A percentile compares a stretch with the other conserved stretches of the same genome.
Conservation (phyloP, 2,329 filamentous ascomycete genomes). For the Cladosporium sp. region DNA sequence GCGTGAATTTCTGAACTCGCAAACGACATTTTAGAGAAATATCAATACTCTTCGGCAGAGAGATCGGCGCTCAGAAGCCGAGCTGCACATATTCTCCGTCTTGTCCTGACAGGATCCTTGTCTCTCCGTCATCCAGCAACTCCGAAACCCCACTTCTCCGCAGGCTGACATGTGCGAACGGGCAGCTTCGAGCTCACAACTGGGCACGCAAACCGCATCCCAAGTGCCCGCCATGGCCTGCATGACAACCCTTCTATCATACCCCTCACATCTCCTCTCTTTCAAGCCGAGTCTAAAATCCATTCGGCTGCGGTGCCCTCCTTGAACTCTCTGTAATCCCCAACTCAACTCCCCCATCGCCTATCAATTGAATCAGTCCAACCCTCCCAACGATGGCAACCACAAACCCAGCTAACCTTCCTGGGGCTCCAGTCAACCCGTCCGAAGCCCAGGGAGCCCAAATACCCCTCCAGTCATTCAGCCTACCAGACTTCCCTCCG, state of each 20-base stretch:
- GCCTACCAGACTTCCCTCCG: slow-evolving; percentile 39
- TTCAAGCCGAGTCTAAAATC: not conserved
- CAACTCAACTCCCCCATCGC: not conserved
- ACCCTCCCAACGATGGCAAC: slow-evolving; percentile 14
- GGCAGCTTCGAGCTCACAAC: not conserved
- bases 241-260: not conserved
- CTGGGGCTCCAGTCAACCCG: slow-evolving; percentile 35
- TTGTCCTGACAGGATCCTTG: not conserved
- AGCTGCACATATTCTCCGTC: not conserved
- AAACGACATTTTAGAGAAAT: not conserved
- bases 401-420: slow-evolving; percentile 26
- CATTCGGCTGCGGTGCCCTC: not conserved
- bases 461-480: slow-evolving; percentile 42
- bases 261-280: slow-evolving; percentile 3
- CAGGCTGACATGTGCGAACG: not conserved
- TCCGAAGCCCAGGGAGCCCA: slow-evolving; percentile 38
- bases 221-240: slow-evolving; percentile 7
- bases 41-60: not conserved
- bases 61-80: not conserved
- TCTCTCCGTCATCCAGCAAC: not conserved
- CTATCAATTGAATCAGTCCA: not conserved
- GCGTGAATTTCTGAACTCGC: not conserved
- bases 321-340: not conserved
- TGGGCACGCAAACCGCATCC: not conserved
- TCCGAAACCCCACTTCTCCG: not conserved